Evolutionary conservation across 768 basidiomycete genomes (phyloP), one percentile per base, ranked within the genome.

Genomic region (Strobilomyces echinocephalus): DNA sequence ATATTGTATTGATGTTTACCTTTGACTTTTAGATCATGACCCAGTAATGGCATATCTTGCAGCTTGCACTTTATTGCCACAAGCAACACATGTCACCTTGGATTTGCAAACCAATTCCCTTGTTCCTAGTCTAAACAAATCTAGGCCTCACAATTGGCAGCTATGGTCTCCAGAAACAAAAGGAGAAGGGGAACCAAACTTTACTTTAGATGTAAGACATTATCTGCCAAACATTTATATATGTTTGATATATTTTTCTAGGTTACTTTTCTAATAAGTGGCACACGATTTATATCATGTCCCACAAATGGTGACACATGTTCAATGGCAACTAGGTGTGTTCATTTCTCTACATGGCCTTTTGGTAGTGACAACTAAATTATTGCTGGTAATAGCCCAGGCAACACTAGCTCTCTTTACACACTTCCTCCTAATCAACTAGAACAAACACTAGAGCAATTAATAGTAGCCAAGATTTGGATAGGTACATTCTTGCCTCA

Each of bases 391-490:
- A 12, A 5, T 12, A 58, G 42, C 24, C 9, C 36, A 48, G 24
- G 4, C 16, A 5, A 2, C 35, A 47, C 42, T 7, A 35, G 14
- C 2, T 1, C 52, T 11, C 31, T 38, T 26, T 39, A 56, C 7
- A 52, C 9, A 7, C 41, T 58, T 31, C 35, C 49, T 14, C 49
- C 47, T 34, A 28, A 28, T 6, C 28, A 46, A 3, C 8, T 62
- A 1, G 44, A 61, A 24, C 21, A 44, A 3, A 45, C 14, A 10
- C 28, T 61, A 36, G 49, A 51, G 24, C 3, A 46, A 1, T 42
- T 42, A 4, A 36, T 49, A 14, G 60, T 60, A 30, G 24, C 39
- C 5, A 28, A 42, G 11, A 12, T 61, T 21, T 61, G 57, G 60
- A 51, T 38, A 14, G 50, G 60, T 62, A 38, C 24, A 28, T n/a